Evolutionary conservation across 257 asterid species (phyloP).

Genomic region (Solanum phureja): DNA sequence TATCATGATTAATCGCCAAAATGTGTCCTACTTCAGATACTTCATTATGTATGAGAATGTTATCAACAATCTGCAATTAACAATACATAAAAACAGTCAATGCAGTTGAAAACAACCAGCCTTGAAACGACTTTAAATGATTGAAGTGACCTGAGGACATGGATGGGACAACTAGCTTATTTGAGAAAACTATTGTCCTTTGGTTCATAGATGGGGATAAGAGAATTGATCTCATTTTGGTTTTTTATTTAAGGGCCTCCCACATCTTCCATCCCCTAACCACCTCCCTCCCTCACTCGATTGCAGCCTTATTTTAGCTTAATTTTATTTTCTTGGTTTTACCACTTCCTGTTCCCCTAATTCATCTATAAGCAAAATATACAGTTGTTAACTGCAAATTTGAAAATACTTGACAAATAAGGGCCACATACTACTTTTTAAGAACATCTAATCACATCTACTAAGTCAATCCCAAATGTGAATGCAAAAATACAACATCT

Average conservation of each 20-base stretch:
- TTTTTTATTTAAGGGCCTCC: background rate
- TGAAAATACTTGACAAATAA: background rate
- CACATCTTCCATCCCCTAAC: background rate
- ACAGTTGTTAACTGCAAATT: background rate
- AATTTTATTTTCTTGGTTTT: background rate
- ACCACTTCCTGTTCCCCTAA: background rate
- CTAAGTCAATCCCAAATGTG: background rate
- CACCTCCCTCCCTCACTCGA: background rate
- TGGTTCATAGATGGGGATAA: background rate
- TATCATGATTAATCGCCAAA: slow-evolving; percentile 16
- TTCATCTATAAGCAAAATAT: background rate
- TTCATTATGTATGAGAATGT: slow-evolving; percentile 53
- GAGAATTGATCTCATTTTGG: background rate
- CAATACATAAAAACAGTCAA: background rate
- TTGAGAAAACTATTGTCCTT: background rate
- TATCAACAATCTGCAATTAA: slow-evolving; percentile 63
- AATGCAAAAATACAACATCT: background rate
- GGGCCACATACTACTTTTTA: background rate
- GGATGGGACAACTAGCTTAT: background rate
- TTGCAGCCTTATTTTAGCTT: background rate
- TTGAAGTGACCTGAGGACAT: background rate
- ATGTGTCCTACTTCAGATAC: slow-evolving; percentile 33
- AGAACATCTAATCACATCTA: background rate
- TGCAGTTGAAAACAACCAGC: background rate
- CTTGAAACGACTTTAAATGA: background rate